Evolutionary conservation across 768 basidiomycete species (phyloP).

Genomic region (Hypsizygus marmoreus): DNA sequence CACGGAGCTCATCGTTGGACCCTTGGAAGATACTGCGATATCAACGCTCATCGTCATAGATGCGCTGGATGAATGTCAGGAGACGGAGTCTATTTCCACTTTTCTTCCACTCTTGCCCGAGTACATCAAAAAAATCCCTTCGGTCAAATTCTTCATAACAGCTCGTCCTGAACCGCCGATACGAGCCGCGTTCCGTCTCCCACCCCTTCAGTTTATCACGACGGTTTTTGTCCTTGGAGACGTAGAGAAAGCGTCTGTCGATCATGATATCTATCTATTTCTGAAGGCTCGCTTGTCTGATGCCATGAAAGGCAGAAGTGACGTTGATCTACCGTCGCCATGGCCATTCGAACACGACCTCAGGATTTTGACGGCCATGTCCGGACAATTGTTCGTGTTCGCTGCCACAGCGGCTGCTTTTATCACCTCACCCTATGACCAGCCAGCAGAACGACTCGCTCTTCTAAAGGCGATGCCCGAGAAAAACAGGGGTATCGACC

Average conservation of each 20-base stretch:
- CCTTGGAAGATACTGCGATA: not conserved
- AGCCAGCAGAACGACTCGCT: not conserved
- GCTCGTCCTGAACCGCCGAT: not conserved
- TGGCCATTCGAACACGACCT: slow-evolving; percentile 1
- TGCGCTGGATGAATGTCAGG: slow-evolving; percentile 5
- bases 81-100: not conserved
- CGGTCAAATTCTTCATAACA: slow-evolving; percentile 3
- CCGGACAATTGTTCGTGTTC: not conserved
- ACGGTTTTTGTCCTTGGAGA: not conserved
- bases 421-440: not conserved
- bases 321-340: not conserved
- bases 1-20: not conserved
- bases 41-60: slow-evolving; percentile 5
- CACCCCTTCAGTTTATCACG: not conserved
- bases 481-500: not conserved
- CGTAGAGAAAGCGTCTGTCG: not conserved
- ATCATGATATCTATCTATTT: not conserved
- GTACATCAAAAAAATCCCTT: not conserved
- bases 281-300: not conserved
- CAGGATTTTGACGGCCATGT: not conserved
- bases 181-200: not conserved
- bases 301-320: not conserved
- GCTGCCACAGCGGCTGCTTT: not conserved
- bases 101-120: not conserved
- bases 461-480: not conserved